phyloP scores from a whole-genome alignment of 495 filamentous ascomycete genomes.

The Friedmanniomyces endolithicus region DNA sequence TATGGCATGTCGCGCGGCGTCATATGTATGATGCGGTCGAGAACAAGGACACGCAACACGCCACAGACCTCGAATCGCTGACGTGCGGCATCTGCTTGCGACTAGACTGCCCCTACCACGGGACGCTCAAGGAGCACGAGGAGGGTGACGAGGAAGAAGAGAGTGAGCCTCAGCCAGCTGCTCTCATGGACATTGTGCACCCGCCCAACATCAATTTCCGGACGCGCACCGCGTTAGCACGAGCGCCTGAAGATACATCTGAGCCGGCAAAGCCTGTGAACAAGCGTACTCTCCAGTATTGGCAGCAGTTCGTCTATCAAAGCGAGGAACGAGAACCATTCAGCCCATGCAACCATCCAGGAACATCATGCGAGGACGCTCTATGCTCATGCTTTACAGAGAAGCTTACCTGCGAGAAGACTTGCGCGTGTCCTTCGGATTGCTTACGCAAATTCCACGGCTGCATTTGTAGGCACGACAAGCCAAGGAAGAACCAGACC shows the following conservation, averaged over 20 bases:
- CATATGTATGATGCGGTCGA: slow-evolving; percentile 7
- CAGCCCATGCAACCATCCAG: slow-evolving; percentile 31
- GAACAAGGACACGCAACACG: background rate
- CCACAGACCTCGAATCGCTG: background rate
- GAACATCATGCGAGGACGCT: slow-evolving; percentile 29
- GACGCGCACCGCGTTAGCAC: slow-evolving; percentile 12
- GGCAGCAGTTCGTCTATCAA: slow-evolving; percentile 7
- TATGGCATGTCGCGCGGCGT: slow-evolving; percentile 27
- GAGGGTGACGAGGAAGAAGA: slow-evolving; percentile 6
- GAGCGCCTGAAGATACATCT: background rate
- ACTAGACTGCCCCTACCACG: slow-evolving; percentile 26
- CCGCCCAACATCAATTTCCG: slow-evolving; percentile 10
- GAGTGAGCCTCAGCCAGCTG: background rate
- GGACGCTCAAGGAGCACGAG: slow-evolving; percentile 22
- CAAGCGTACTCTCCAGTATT: slow-evolving; percentile 4
- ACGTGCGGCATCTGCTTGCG: slow-evolving; percentile 21
- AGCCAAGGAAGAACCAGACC: slow-evolving; percentile 28
- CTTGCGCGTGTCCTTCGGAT: slow-evolving; percentile 46
- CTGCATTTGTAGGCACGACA: slow-evolving; percentile 42
- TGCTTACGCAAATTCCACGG: slow-evolving; percentile 55
- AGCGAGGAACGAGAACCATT: slow-evolving; percentile 24
- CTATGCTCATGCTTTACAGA: slow-evolving; percentile 42
- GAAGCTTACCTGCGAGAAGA: slow-evolving; percentile 52
- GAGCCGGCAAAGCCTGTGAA: background rate
- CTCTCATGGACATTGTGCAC: slow-evolving; percentile 11